A percentile compares a stretch with the other conserved stretches of the same genome.
Evolutionary conservation across 495 filamentous ascomycete species (phyloP).

Genomic region (Penicillium arizonense): DNA sequence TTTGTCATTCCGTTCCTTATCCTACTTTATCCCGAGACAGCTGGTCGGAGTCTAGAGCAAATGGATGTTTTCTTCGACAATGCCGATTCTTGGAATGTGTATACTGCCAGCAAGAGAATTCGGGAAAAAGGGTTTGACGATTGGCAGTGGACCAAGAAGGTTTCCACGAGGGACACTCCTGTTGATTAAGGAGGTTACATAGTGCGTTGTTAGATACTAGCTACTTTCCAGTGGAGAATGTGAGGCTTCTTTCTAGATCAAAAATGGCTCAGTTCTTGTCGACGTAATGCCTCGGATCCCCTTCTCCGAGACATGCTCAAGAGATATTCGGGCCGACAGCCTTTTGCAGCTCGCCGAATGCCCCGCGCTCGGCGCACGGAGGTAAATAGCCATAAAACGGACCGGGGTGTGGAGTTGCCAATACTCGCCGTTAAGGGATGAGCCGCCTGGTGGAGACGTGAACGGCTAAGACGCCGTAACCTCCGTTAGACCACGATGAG

Average conservation of each 20-base stretch:
- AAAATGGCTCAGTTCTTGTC: too few relatives aligned
- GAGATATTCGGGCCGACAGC: not conserved
- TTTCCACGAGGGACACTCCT: not conserved
- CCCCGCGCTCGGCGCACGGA: not conserved
- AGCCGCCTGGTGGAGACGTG: not conserved
- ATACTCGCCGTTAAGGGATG: not conserved
- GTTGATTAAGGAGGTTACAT: too few relatives aligned
- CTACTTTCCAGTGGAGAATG: too few relatives aligned
- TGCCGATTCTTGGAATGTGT: not conserved
- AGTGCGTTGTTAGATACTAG: too few relatives aligned
- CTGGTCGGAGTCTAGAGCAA: not conserved
- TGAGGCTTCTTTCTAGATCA: too few relatives aligned
- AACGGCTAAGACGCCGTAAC: too few relatives aligned
- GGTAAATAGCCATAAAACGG: not conserved
- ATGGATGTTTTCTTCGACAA: not conserved
- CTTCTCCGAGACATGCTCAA: too few relatives aligned
- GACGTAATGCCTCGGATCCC: too few relatives aligned
- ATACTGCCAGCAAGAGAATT: not conserved
- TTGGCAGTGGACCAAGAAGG: not conserved
- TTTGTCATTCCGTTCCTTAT: not conserved
- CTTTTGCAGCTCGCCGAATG: not conserved
- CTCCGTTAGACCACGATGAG: too few relatives aligned
- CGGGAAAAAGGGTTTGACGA: not conserved
- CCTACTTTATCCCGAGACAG: not conserved
- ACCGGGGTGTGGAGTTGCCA: not conserved